These are phyloP conservation scores for Umbelopsis ramanniana DNA, from an alignment of 192 early-diverging fungal species.

Conservation along the genomic window DNA sequence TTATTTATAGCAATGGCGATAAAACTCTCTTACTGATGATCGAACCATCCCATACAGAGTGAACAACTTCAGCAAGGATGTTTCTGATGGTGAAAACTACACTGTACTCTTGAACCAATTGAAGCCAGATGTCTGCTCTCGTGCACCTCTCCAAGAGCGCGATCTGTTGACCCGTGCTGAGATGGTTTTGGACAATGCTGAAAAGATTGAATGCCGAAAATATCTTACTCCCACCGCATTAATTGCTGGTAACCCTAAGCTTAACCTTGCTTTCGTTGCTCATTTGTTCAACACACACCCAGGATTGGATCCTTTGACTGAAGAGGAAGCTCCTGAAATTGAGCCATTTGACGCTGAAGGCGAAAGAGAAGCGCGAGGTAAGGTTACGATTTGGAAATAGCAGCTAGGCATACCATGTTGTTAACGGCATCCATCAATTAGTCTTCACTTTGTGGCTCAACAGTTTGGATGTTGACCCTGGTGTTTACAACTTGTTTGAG, in stretches of 20 bases:
- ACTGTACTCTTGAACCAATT: constrained; percentile 93
- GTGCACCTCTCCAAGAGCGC: constrained; percentile 75
- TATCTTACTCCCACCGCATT: constrained; percentile 94
- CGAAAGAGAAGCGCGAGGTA: constrained; percentile 83
- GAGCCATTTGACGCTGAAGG: constrained; percentile 84
- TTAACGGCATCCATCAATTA: constrained; percentile 20
- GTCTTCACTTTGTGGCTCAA: constrained; percentile 99
- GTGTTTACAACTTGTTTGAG: constrained; percentile 98
- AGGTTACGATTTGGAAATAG: neutral
- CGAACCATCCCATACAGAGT: constrained; percentile 47
- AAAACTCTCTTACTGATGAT: neutral
- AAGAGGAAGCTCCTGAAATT: constrained; percentile 90
- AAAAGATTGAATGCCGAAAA: constrained; percentile 91
- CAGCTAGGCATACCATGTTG: neutral
- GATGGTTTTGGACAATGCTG: constrained; percentile 86
- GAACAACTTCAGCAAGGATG: constrained; percentile 89
- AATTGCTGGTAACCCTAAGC: constrained; percentile 94
- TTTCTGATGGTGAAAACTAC: constrained; percentile 96
- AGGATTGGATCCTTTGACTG: constrained; percentile 87
- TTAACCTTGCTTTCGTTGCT: constrained; percentile 99
- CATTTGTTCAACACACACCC: constrained; percentile 98
- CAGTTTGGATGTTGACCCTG: constrained; percentile 94
- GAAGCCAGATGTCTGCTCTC: constrained; percentile 79
- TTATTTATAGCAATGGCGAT: no score
- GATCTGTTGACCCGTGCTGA: constrained; percentile 89